Conservation (phyloP, 192 early-diverging fungal species). For the Coemansia sp. region DNA sequence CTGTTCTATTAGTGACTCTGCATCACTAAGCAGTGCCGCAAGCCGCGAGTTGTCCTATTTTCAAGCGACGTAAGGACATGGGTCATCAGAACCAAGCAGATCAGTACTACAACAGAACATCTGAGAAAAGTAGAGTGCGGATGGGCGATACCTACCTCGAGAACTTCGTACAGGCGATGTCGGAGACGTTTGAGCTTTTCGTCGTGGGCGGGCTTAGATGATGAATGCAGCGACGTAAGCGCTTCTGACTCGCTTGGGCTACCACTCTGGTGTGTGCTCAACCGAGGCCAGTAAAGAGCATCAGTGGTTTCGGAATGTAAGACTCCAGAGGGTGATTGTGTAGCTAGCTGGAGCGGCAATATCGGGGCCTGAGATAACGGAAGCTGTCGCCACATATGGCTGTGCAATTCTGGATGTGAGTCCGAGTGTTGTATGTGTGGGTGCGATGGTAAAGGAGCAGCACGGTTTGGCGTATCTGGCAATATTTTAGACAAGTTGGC, state of each 20-base stretch:
- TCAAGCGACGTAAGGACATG: neutral
- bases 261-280: neutral
- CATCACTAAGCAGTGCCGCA: conserved; percentile 24
- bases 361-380: neutral
- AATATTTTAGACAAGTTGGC: neutral
- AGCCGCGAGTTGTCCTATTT: conserved; percentile 37
- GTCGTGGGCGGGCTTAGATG: neutral
- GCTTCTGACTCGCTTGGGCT: neutral
- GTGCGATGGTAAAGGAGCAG: neutral
- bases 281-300: neutral
- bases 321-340: neutral
- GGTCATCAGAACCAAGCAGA: conserved; percentile 2
- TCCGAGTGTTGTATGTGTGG: neutral
- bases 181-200: conserved; percentile 23
- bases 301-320: neutral
- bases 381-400: neutral
- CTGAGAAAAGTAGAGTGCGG: neutral
- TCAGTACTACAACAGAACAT: neutral
- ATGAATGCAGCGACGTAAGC: neutral
- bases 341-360: neutral
- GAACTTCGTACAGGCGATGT: conserved; percentile 28
- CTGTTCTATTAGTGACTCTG: conserved; percentile 21
- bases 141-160: conserved; percentile 26
- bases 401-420: neutral
- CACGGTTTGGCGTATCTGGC: neutral